A percentile compares a stretch with the other conserved stretches of the same genome.
Evolutionary conservation across 495 filamentous ascomycete genomes (phyloP).

Genomic region (Hapsidospora chrysogenum): DNA sequence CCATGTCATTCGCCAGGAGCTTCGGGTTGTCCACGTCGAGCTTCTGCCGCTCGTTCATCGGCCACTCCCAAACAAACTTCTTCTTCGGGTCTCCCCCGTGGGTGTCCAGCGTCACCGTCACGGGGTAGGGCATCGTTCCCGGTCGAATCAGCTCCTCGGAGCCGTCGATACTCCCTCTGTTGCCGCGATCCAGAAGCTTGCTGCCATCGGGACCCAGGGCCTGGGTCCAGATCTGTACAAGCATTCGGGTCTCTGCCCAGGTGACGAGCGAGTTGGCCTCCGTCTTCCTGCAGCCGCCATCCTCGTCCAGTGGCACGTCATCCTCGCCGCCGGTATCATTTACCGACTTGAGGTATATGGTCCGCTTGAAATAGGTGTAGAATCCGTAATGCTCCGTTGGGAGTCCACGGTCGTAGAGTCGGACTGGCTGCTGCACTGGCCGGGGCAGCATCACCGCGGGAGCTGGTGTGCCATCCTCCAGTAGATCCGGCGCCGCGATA

Average conservation of each 20-base stretch:
- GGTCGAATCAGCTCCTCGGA: constrained; percentile 19
- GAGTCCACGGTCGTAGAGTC: constrained; percentile 68
- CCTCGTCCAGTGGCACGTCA: constrained; percentile 32
- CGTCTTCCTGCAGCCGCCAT: constrained; percentile 43
- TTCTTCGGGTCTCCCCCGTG: constrained; percentile 47
- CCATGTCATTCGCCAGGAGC: constrained; percentile 41
- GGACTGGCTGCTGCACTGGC: constrained; percentile 59
- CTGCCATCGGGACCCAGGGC: constrained; percentile 28
- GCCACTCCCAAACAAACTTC: constrained; percentile 61
- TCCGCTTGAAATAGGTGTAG: constrained; percentile 81
- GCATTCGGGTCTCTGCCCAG: constrained; percentile 69
- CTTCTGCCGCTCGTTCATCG: constrained; percentile 33
- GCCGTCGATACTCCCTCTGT: constrained; percentile 2
- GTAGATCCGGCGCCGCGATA: constrained; percentile 42
- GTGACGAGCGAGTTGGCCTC: constrained; percentile 58
- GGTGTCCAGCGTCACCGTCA: constrained; percentile 66
- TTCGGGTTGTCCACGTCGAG: constrained; percentile 34
- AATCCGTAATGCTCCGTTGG: constrained; percentile 83
- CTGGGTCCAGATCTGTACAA: constrained; percentile 83
- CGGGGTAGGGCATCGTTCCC: constrained; percentile 71
- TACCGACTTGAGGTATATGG: constrained; percentile 57
- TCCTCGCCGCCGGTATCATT: constrained; percentile 15
- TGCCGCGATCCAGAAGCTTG: constrained; percentile 7
- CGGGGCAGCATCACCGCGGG: constrained; percentile 52
- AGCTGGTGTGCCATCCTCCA: constrained; percentile 53